Evolutionary conservation across 2,329 filamentous ascomycete species (phyloP), one percentile per base, ranked within the genome.

Genomic region (Arthrinium phaeospermum): DNA sequence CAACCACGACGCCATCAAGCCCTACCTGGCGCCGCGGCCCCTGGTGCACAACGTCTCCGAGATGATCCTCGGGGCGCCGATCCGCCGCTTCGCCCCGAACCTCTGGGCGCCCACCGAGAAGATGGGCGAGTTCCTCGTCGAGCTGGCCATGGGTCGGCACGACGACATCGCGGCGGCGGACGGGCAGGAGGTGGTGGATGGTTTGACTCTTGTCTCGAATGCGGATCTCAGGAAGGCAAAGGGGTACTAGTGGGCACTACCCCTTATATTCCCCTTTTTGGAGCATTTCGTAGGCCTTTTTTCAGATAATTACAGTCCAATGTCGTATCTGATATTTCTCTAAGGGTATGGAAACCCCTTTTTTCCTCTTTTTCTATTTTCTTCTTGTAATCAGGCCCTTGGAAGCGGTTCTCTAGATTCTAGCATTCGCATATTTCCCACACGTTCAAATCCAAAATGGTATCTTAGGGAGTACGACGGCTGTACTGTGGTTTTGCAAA

Each of bases 61-160:
- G 7, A 19, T n/a, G 46, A 10, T 49, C 46, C n/a, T 49, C 6
- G 46, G 22, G 2, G 46, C 46, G 46, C 46, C 46, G 7, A 49
- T 49, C 22, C 46, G 46, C 46, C 46, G 19, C 46, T 49, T 49
- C 46, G 46, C 46, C 24, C 27, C 24, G 47, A 41, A 61, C 74
- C 0, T 79, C 81, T 68, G 84, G 46, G 46, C 83, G 68, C 86
- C 87, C 6, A 88, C 86, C 0, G 78, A 79, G 49, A 77, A 79
- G 1, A 78, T 88, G 41, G 86, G 86, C 1, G 73, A 75, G n/a
- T 86, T 87, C 45, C 69, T 88, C 73, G 80, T 83, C 0, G 82
- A 84, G 73, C 79, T 86, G 81, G 86, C 86, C 0, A 83, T 85
- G 81, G 86, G 86, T 0, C 78, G 75, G 72, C 80, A 79, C 67